Evolutionary conservation across 2,329 filamentous ascomycete genomes (phyloP).

Genomic region (Diaporthe destruens): DNA sequence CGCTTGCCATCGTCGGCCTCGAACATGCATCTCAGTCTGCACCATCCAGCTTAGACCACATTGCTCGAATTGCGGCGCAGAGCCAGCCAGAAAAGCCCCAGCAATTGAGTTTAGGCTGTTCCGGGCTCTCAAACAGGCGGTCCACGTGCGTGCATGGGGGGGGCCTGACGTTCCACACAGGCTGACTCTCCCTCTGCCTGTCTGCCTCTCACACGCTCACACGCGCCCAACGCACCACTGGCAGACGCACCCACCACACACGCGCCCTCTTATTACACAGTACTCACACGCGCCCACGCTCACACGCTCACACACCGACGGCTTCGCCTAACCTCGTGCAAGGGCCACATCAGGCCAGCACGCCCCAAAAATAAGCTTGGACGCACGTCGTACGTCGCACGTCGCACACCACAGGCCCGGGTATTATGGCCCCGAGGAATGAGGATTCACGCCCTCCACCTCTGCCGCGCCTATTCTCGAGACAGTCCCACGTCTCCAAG

Average conservation of each 20-base stretch:
- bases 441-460: slow-evolving; percentile 56
- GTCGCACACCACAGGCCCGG: too few species aligned
- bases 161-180: slow-evolving; percentile 20
- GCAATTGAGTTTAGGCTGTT: slow-evolving; percentile 12
- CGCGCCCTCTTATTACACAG: background rate
- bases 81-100: slow-evolving; percentile 1
- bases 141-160: slow-evolving; percentile 15
- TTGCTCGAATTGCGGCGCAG: background rate
- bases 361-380: slow-evolving; percentile 1
- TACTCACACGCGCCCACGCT: background rate
- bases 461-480: slow-evolving; percentile 62
- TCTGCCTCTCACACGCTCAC: background rate
- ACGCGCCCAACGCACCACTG: background rate
- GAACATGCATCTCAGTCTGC: background rate
- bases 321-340: too few species aligned
- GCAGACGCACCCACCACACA: background rate
- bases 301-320: background rate
- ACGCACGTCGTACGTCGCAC: slow-evolving; percentile 16
- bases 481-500: slow-evolving; percentile 66
- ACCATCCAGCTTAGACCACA: slow-evolving; percentile 1
- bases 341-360: too few species aligned
- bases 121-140: background rate
- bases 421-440: slow-evolving; percentile 53
- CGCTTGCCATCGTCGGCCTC: background rate
- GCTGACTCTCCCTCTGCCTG: background rate